Evolutionary conservation across 345 rosid genomes (phyloP).

Genomic region (Gossypium longicalyx): DNA sequence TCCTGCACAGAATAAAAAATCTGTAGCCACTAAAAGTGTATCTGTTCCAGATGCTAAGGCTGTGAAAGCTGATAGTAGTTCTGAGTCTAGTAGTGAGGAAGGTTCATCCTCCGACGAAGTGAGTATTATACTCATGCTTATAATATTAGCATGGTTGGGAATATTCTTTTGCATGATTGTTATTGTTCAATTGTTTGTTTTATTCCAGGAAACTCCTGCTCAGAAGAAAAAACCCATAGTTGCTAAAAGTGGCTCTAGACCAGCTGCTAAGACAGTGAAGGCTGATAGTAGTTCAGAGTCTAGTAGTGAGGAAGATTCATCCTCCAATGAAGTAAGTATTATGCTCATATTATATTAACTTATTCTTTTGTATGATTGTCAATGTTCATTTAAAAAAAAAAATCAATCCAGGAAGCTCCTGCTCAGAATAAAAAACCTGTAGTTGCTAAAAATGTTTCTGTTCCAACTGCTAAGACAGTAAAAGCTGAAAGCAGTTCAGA

Average conservation of each 20-base stretch:
- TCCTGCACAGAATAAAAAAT: conserved; percentile 20
- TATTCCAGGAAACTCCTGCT: conserved; percentile 28
- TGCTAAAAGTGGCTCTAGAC: conserved; percentile 27
- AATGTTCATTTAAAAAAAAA: neutral
- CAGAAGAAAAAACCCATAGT: conserved; percentile 19
- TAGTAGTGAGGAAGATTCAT: conserved; percentile 28
- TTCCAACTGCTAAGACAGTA: conserved; percentile 30
- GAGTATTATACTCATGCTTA: neutral
- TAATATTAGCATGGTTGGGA: neutral
- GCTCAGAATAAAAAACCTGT: conserved; percentile 20
- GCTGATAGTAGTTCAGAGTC: conserved; percentile 30
- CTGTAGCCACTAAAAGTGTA: conserved; percentile 27
- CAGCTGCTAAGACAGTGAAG: conserved; percentile 31
- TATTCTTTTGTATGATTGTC: too few relatives aligned
- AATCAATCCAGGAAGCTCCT: conserved; percentile 25
- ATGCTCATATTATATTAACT: too few relatives aligned
- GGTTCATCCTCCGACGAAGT: conserved; percentile 42
- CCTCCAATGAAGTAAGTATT: conserved; percentile 2
- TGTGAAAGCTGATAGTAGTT: conserved; percentile 7
- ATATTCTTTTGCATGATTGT: neutral
- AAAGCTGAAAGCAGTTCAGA: conserved; percentile 25
- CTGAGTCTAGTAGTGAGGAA: conserved; percentile 6
- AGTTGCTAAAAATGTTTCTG: conserved; percentile 26
- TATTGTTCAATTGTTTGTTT: neutral
- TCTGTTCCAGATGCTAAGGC: conserved; percentile 29